Base-by-base conservation (phyloP, 2,329 filamentous ascomycete species). In the Scedosporium boydii region DNA sequence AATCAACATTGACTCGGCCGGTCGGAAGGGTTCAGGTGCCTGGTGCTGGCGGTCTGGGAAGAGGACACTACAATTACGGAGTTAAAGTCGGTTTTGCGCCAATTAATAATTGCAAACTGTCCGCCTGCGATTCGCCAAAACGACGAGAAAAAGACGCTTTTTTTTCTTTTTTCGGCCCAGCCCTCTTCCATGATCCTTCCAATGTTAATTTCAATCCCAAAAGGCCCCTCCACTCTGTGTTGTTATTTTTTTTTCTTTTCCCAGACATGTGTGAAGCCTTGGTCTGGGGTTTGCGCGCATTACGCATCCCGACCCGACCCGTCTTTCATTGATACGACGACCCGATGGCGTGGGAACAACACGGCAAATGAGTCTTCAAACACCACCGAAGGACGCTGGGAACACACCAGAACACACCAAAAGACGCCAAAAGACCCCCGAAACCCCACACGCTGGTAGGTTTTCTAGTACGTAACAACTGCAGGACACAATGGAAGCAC, bases 41-140 rank as follows among this genome's bases (percentile, higher is more conserved):
- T 34, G 29, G 29, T 34, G 29, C 6, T 34, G 29, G 29, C 29
- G 29, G 29, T 34, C 29, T 34, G 7, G 6, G 6, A 34, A 34
- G 29, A 34, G 6, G 29, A 34, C 29, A 4, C 27, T 29, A 29
- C 27, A 29, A 4, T 29, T 34, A 9, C 6, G 29, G 29, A 9
- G 29, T 7, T 34, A 34, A 9, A 53, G 23, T 53, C n/a, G n/a
- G n/a, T 21, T 21, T 12, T 51, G 21, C 42, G 26, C 42, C 58
- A n/a, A 42, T 41, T 12, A 41, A 16, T 27, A 60, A 60, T 60
- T 60, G 58, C 58, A 60, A 60, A 60, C 58, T 60, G 58, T 60
- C 44, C 26, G 29, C 58, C 21, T 26, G 44, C 58, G 6, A 60
- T 60, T 60, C 58, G 58, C n/a, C 44, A 29, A 41, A 12, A 29